Conservation (phyloP, 1,139 yeast species). For the Kodamaea suecica region DNA sequence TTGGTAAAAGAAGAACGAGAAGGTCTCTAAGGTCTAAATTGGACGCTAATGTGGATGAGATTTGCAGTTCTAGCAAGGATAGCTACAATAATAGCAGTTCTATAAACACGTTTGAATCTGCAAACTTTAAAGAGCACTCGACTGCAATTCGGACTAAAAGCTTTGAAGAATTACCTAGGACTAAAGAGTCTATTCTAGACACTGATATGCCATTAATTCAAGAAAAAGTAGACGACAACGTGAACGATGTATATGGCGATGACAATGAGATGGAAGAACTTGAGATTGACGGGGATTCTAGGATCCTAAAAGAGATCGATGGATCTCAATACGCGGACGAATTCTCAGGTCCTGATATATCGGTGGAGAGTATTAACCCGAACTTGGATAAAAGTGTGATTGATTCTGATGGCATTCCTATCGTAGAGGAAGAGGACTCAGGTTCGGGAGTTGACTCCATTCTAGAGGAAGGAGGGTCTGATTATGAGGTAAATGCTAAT, state of each 20-base stretch:
- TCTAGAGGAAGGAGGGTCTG: background rate
- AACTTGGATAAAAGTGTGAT: background rate
- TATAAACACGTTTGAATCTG: slow-evolving; percentile 7
- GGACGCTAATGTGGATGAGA: too few species aligned
- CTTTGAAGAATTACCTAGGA: too few species aligned
- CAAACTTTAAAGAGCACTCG: slow-evolving; percentile 8
- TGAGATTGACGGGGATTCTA: too few species aligned
- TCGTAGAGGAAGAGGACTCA: too few species aligned
- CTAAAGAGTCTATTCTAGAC: too few species aligned
- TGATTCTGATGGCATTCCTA: too few species aligned
- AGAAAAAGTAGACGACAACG: background rate
- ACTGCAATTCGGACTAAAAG: slow-evolving; percentile 5
- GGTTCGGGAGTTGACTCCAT: too few species aligned
- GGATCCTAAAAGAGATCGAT: too few species aligned
- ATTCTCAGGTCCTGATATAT: slow-evolving; percentile 2
- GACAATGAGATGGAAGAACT: slow-evolving; percentile 3
- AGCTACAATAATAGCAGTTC: slow-evolving; percentile 1
- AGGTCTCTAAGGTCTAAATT: too few species aligned
- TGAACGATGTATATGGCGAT: background rate
- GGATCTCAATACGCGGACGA: slow-evolving; percentile 1
- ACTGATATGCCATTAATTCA: background rate
- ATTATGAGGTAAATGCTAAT: background rate
- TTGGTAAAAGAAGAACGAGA: too few species aligned
- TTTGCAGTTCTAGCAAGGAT: background rate
- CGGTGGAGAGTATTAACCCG: slow-evolving; percentile 8